Evolutionary conservation across 805 yeast genomes (phyloP), one percentile per base, ranked within the genome.

Genomic region (Blastobotrys mokoenaii): DNA sequence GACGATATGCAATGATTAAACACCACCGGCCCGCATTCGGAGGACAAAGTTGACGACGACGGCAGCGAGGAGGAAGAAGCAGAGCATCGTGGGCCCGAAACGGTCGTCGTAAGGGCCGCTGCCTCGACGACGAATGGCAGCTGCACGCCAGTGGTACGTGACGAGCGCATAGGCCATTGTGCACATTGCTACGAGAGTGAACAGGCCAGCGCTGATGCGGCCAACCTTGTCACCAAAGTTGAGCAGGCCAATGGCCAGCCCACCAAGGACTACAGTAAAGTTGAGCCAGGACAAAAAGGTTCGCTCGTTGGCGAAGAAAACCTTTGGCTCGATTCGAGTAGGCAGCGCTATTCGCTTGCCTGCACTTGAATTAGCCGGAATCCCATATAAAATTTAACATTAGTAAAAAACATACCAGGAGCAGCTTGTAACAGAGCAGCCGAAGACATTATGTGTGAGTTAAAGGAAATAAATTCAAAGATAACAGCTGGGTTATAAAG

Each of bases 41-140:
- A 93, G 71, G 30, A 88, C 71, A 62, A 93, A 93, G 72, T 93
- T 93, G 54, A 93, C 85, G 38, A 93, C 82, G 43, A 93, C 97
- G 1, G 99, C 97, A 40, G 88, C 79, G 52, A 93, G 72, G 59
- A 93, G 73, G 70, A 93, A 93, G 71, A 90, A 74, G 69, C 98
- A 93, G 58, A 93, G 76, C 84, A 90, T 82, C 12, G 99, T 94
- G 40, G 99, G 98, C 38, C 99, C 99, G 55, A 93, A 82, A 63
- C 98, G 79, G 67, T 93, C 99, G 62, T 93, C 99, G 63, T 93
- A 93, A n/a, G 98, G 98, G 40, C 98, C 98, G 11, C 95, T 80
- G 36, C 98, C 98, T 67, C 97, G 82, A 68, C 90, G 77, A 67
- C 99, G 82, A 56, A 93, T 93, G 48, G 98, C 98, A 62, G 89